Evolutionary conservation across 345 rosid species (phyloP), one percentile per base, ranked within the genome.

Genomic region (Raphanus raphanistrum): DNA sequence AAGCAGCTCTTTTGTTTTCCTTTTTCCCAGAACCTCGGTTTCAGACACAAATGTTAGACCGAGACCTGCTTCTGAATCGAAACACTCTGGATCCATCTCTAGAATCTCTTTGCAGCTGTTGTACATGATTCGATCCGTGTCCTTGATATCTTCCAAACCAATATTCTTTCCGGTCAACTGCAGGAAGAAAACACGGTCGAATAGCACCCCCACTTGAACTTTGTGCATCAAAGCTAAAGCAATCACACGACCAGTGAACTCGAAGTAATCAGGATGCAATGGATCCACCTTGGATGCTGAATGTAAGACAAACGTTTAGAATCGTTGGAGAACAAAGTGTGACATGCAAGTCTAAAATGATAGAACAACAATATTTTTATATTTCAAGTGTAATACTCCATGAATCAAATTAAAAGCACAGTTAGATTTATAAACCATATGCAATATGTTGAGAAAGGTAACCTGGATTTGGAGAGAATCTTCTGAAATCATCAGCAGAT

Each of bases 381-480:
- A 36, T 41, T 41, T 41, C 4, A 41, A 9, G 48, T 41, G 48
- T 11, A 10, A 10, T 10, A 41, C 48, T 41, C 48, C 48, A 11
- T 41, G 48, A 10, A 41, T 41, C 48, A 41, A 9, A 41, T 11
- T 41, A 41, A 10, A 41, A 41, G n/a, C n/a, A 41, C 48, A 41
- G 48, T 2, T 10, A 10, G 48, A 41, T 10, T 50, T 52, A 28
- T n/a, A 0, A 41, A 29, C 10, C 55, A n/a, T 48, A 48, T 48
- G 21, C 13, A 41, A 3, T 41, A 41, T 41, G 48, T 41, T 36
- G 48, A 41, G 48, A 62, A 32, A 41, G 55, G 82, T 50, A 90
- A 90, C 99, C 94, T 43, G 94, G 96, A 82, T 90, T 95, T 76
- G 96, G 99, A 76, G 87, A 87, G 84, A 92, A 95, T 84, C 98